Base-by-base conservation (phyloP, 2,329 filamentous ascomycete genomes). In the Nemania bipapillata region DNA sequence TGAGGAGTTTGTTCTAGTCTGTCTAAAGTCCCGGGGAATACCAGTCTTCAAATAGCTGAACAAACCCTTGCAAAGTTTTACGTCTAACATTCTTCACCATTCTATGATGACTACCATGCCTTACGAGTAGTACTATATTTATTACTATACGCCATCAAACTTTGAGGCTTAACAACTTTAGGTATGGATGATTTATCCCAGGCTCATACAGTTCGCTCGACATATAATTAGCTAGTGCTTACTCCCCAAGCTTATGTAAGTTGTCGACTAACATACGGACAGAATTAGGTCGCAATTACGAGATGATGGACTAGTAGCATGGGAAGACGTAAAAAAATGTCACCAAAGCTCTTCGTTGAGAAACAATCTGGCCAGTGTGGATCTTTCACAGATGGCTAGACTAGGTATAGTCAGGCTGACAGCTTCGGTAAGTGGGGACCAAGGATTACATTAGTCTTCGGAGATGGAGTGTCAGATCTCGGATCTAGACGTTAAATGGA, bases 151-250 rank as follows among this genome's bases (percentile, higher is more conserved):
- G 7, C 12, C 40, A 37, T 28, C 30, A 9, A 3, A 3, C 50
- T 26, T 40, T 42, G 15, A 22, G 28, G 12, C 12, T n/a, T 37
- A 3, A 30, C 11, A 12, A 0, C 17, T 20, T 45, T n/a, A 4
- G 26, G 11, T 32, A 3, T 11, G 20, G 12, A 7, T 2, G 7
- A 32, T 15, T 26, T 17, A 17, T 11, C 15, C 24, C 24, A 45
- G 22, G 24, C 22, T 40, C 6, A 20, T 30, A 26, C 17, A n/a
- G n/a, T n/a, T 30, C 20, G 28, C 28, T 50, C 42, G 22, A 56
- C 52, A 63, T 57, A 63, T 57, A 56, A 50, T 50, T 63, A 56
- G 60, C 50, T 37, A 12, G 37, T 54, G 24, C 47, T 62, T 54
- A 53, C 24, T 62, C 59, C 6, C 11, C 11, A 62, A 12, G 24